phyloP scores from a whole-genome alignment of 768 basidiomycete species.

The Leccinum obscurum region DNA sequence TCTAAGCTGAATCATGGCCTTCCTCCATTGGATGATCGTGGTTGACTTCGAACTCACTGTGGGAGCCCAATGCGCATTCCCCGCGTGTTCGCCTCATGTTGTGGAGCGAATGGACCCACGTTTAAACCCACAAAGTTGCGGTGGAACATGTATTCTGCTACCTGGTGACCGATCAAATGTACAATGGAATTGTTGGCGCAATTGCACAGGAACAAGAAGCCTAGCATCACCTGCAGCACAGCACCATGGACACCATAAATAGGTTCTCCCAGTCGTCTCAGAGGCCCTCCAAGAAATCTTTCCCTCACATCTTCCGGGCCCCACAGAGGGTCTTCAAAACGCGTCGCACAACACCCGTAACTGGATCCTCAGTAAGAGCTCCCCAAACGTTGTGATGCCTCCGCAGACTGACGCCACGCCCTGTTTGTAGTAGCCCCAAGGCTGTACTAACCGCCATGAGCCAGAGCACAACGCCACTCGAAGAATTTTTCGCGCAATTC shows the following conservation, averaged over 20 bases:
- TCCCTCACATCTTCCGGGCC: background rate
- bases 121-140: background rate
- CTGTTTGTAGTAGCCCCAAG: background rate
- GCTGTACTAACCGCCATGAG: slow-evolving; percentile 9
- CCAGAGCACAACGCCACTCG: slow-evolving; percentile 21
- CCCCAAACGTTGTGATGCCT: background rate
- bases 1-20: no score
- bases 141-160: no score
- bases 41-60: no score
- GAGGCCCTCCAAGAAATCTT: background rate
- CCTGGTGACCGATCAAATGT: no score
- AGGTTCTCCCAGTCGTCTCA: background rate
- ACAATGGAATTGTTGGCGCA: no score
- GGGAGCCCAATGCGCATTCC: background rate
- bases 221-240: background rate
- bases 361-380: background rate
- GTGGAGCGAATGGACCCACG: background rate
- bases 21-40: no score
- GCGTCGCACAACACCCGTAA: no score
- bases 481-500: slow-evolving; percentile 25
- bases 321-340: background rate
- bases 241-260: background rate
- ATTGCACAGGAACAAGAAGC: background rate
- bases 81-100: background rate
- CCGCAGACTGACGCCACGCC: background rate